Conservation (phyloP, 257 asterid genomes). For the Verbena officinalis region DNA sequence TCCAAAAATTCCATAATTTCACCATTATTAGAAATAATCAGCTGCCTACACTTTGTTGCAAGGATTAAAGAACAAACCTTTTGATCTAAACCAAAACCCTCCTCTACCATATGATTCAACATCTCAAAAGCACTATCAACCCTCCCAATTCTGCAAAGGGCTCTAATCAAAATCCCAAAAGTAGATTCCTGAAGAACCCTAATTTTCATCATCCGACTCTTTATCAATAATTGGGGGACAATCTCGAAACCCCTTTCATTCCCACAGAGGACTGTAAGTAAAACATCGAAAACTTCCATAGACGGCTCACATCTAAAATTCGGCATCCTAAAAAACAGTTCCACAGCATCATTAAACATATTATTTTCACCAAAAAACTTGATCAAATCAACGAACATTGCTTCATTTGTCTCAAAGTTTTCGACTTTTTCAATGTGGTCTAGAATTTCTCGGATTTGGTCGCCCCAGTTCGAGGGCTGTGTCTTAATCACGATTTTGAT, state of each 20-base stretch:
- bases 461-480: constrained; percentile 38
- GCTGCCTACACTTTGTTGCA: constrained; percentile 45
- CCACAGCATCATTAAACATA: constrained; percentile 54
- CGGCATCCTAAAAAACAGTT: constrained; percentile 57
- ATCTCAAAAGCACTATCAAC: constrained; percentile 47
- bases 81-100: constrained; percentile 53
- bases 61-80: constrained; percentile 55
- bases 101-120: constrained; percentile 49
- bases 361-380: constrained; percentile 51
- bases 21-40: constrained; percentile 19
- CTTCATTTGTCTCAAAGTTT: constrained; percentile 62
- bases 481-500: constrained; percentile 42
- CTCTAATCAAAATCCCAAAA: constrained; percentile 58
- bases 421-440: constrained; percentile 50
- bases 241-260: constrained; percentile 37
- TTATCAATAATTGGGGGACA: constrained; percentile 52
- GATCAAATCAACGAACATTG: constrained; percentile 56
- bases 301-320: constrained; percentile 63
- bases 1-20: constrained; percentile 50
- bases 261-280: constrained; percentile 58
- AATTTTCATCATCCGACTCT: constrained; percentile 51
- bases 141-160: constrained; percentile 60
- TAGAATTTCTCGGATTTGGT: constrained; percentile 50
- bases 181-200: constrained; percentile 66
- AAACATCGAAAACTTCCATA: constrained; percentile 49